Percentiles rank a stretch among this genome's conserved stretches.
Conservation (phyloP, 2,329 filamentous ascomycete genomes). For the Cryoendolithus antarcticus region DNA sequence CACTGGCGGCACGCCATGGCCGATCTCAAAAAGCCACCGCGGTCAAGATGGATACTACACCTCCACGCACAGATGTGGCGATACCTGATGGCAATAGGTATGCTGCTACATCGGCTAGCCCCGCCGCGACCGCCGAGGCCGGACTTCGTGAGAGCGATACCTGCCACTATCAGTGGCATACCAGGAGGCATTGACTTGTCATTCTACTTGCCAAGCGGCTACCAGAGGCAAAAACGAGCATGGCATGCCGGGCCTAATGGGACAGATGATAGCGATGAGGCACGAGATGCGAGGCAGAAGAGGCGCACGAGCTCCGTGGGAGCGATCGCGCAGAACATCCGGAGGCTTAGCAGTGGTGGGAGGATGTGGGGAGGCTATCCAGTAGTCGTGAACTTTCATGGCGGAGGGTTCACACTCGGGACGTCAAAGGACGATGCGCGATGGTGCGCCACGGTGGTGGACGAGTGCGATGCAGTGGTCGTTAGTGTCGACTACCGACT, state of each 20-base stretch:
- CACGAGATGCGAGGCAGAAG: conserved; percentile 6
- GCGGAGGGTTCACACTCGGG: conserved; percentile 51
- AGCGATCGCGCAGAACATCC: conserved; percentile 12
- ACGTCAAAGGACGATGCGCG: conserved; percentile 47
- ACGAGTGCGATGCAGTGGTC: conserved; percentile 44
- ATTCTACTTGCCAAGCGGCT: conserved; percentile 49
- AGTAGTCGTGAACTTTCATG: conserved; percentile 52
- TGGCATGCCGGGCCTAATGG: conserved; percentile 9
- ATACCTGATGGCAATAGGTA: conserved; percentile 54
- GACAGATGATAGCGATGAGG: conserved; percentile 8
- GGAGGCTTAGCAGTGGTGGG: conserved; percentile 20
- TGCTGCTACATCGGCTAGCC: conserved; percentile 53
- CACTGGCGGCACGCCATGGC: too few species aligned
- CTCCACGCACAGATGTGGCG: conserved; percentile 56
- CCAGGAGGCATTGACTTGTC: conserved; percentile 40
- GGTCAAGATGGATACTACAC: conserved; percentile 47
- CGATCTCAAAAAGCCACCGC: conserved; percentile 12
- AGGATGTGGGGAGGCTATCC: conserved; percentile 35
- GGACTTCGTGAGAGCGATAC: conserved; percentile 45
- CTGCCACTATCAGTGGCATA: conserved; percentile 34
- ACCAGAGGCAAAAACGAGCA: conserved; percentile 29
- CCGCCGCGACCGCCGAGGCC: conserved; percentile 48
- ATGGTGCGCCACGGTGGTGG: conserved; percentile 45
- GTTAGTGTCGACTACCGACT: conserved; percentile 50
- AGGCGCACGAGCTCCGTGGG: conserved; percentile 13